Evolutionary conservation across 2,329 filamentous ascomycete species (phyloP).

Genomic region (Trichoderma simmonsii): DNA sequence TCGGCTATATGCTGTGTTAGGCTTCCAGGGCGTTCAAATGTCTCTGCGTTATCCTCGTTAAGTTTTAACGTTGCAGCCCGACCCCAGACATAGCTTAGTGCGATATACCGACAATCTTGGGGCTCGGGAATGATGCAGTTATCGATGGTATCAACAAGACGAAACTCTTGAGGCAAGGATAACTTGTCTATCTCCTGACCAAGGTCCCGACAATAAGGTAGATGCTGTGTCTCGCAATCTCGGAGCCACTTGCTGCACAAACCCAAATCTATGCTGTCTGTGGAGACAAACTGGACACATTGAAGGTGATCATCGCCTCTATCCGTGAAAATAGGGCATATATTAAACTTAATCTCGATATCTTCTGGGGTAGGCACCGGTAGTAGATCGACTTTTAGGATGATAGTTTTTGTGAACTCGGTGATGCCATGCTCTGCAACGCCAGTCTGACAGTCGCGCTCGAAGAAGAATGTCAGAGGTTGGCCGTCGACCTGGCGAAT

Average conservation of each 20-base stretch:
- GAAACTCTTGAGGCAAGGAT: background rate
- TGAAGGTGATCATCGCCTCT: background rate
- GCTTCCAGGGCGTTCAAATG: background rate
- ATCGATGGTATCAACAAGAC: background rate
- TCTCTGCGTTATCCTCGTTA: background rate
- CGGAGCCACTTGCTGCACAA: background rate
- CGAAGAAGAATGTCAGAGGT: background rate
- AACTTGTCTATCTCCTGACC: background rate
- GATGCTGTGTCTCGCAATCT: background rate
- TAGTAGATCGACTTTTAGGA: background rate
- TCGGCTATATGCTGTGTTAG: background rate
- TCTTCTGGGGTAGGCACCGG: background rate
- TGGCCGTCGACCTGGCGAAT: background rate
- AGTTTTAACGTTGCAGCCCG: background rate
- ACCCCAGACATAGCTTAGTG: background rate
- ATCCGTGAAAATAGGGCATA: background rate
- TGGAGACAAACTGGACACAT: background rate
- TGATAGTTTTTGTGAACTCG: background rate
- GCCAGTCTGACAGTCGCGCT: background rate
- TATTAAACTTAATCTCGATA: background rate
- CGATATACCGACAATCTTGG: background rate
- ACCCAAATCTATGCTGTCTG: background rate
- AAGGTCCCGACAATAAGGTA: background rate
- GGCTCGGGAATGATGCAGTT: background rate
- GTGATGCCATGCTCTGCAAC: background rate